phyloP scores from a whole-genome alignment of 352 stramenopile genomes.

The Pythium volutum region DNA sequence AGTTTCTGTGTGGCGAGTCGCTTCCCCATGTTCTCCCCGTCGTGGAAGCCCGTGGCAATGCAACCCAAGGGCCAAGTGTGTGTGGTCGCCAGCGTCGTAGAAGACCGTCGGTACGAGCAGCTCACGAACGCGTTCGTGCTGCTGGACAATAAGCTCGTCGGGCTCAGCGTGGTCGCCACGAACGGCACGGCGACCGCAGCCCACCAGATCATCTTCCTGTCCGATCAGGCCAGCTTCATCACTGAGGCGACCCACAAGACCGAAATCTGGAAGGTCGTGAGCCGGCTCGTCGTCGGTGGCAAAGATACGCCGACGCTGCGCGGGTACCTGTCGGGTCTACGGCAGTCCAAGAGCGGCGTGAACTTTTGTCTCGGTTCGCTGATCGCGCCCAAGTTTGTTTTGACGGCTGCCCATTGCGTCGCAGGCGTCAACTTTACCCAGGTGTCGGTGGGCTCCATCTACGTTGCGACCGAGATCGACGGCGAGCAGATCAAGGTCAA shows the following conservation, averaged over 20 bases:
- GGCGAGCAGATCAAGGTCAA: conserved; percentile 44
- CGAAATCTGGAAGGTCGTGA: conserved; percentile 13
- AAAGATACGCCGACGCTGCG: conserved; percentile 16
- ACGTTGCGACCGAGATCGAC: conserved; percentile 24
- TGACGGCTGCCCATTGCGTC: conserved; percentile 40
- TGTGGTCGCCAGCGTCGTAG: conserved; percentile 12
- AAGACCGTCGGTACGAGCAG: conserved; percentile 15
- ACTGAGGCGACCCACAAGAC: conserved; percentile 17
- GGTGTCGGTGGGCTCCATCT: conserved; percentile 33
- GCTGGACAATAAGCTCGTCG: conserved; percentile 29
- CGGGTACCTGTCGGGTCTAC: conserved; percentile 31
- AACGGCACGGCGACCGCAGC: background rate
- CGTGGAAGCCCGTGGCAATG: background rate
- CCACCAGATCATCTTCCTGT: conserved; percentile 28
- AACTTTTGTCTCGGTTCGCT: conserved; percentile 39
- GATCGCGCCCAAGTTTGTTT: conserved; percentile 32
- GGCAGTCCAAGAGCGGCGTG: conserved; percentile 10
- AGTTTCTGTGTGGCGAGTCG: conserved; percentile 12
- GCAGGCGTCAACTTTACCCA: conserved; percentile 17
- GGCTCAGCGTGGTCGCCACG: conserved; percentile 20
- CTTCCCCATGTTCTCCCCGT: conserved; percentile 1
- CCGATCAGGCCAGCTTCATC: conserved; percentile 25
- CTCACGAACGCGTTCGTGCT: conserved; percentile 28
- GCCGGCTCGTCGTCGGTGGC: conserved; percentile 23
- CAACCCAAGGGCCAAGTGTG: conserved; percentile 22